Evolutionary conservation across 2,329 filamentous ascomycete species (phyloP), one percentile per base, ranked within the genome.

Genomic region (Beauveria brongniartii): DNA sequence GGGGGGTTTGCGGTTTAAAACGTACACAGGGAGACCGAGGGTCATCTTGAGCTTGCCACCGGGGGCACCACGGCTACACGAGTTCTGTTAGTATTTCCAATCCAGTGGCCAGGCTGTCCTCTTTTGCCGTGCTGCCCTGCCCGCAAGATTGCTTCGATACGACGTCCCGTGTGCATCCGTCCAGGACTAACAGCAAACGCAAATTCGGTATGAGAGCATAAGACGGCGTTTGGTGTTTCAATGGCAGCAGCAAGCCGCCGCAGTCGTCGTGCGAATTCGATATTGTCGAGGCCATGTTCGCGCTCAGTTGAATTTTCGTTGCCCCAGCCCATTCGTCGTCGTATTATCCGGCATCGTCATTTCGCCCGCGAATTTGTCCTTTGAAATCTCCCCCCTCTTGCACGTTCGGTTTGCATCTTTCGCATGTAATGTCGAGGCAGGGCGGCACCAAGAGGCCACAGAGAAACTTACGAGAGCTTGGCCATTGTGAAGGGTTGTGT

Each of bases 21-120:
- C 92, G 80, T 96, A 97, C 92, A 96, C 92, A 82, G 94, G 94
- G 75, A 99, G 92, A 97, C 91, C 94, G 82, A 99, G 91, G 80
- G 94, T 97, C 94, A 99, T 99, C 90, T 96, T 97, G 76, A 97
- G 90, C 90, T 99, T 99, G 90, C 95, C 95, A 87, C 94, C 94
- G 76, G 92, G 90, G 85, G 91, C 89, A 90, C 89, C 90, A 86
- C 91, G 85, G 69, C 85, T 88, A 71, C 67, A 70, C 67, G 59
- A 54, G 56, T 63, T 56, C 68, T 63, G 73, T 78, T 69, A 78
- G 74, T 70, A 53, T 59, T 62, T 28, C 48, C 53, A 56, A 51
- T 57, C 20, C 43, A 50, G 22, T 28, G 10, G n/a, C 9, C 9
- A 18, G 46, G 55, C 47, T 51, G 59, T 61, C 47, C 43, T 30